A percentile compares a stretch with the other conserved stretches of the same genome.
Conservation (phyloP, 2,329 filamentous ascomycete genomes). For the Trichoderma simmonsii region DNA sequence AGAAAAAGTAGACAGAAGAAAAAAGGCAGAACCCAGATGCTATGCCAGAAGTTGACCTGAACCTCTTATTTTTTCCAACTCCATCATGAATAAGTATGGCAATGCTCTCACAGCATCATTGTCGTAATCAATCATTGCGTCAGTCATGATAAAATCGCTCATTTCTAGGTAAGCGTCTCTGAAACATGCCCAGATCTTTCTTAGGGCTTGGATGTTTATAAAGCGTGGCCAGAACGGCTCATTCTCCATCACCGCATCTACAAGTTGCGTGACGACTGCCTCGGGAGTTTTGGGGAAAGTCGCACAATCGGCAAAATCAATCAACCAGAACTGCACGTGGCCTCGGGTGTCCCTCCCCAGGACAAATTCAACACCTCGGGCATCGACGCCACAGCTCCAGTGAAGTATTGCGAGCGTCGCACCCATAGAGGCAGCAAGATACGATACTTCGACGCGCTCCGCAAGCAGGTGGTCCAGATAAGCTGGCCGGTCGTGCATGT, state of each 20-base stretch:
- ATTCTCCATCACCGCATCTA: constrained; percentile 19
- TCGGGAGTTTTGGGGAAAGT: constrained; percentile 5
- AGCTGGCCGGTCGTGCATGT: constrained; percentile 20
- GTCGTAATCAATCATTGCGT: background rate
- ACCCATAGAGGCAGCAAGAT: constrained; percentile 23
- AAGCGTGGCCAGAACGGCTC: constrained; percentile 20
- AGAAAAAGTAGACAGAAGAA: background rate
- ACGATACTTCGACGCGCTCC: background rate
- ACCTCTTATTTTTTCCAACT: constrained; percentile 20
- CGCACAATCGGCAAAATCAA: constrained; percentile 25
- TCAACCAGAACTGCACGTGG: constrained; percentile 23
- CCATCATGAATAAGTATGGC: constrained; percentile 17
- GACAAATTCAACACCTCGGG: constrained; percentile 24
- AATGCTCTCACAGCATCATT: constrained; percentile 5
- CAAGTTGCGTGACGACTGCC: constrained; percentile 19
- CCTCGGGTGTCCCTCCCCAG: constrained; percentile 20
- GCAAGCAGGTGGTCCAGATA: constrained; percentile 25
- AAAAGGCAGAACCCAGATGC: no score
- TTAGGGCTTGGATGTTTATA: constrained; percentile 16
- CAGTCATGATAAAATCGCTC: constrained; percentile 15
- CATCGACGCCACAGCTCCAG: constrained; percentile 26
- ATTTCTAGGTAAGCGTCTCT: constrained; percentile 19
- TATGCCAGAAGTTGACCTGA: constrained; percentile 8
- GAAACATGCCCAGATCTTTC: constrained; percentile 19
- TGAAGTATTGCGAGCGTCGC: constrained; percentile 26